Evolutionary conservation across 2,329 filamentous ascomycete species (phyloP), one percentile per base, ranked within the genome.

Genomic region (Fusarium avenaceum): DNA sequence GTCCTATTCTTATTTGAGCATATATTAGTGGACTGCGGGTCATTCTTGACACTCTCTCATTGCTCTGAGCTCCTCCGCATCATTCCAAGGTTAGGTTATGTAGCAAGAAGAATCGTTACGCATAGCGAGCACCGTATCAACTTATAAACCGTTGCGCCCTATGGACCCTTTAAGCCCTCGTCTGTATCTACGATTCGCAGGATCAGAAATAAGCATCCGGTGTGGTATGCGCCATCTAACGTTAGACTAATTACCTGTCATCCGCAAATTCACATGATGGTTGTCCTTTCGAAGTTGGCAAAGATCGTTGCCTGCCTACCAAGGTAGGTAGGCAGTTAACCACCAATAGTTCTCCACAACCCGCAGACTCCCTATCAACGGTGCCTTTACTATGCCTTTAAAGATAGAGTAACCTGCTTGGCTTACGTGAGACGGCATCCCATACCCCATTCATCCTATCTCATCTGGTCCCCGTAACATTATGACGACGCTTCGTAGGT

Each of bases 391-490:
- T 19, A 19, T 19, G 50, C 50, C 50, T 54, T 43, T 47, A 38
- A 28, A 35, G 28, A 26, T 19, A 13, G 17, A 19, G 26, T 48
- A 33, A n/a, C 9, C 22, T 33, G n/a, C n/a, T 7, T 13, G 7
- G 57, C 57, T 62, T 40, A 47, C 44, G 57, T 45, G 33, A 52
- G 50, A 53, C 28, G 32, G 28, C 10, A 42, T 15, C 10, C 20
- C 14, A 15, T 19, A n/a, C 39, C 55, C 32, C 42, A 35, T 42
- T 54, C 47, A 24, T 42, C 17, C 48, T 40, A 62, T 19, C 15
- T 49, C 19, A 4, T 42, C 28, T 33, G n/a, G 47, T n/a, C 39
- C 47, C 42, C 35, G 40, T 20, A 33, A 20, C 40, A 17, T 22
- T 42, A 43, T 62, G 30, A 62, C 22, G 58, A 19, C 58, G 30